Base-by-base conservation (phyloP, 140 eudicot species). In the Eryngium alpinum region DNA sequence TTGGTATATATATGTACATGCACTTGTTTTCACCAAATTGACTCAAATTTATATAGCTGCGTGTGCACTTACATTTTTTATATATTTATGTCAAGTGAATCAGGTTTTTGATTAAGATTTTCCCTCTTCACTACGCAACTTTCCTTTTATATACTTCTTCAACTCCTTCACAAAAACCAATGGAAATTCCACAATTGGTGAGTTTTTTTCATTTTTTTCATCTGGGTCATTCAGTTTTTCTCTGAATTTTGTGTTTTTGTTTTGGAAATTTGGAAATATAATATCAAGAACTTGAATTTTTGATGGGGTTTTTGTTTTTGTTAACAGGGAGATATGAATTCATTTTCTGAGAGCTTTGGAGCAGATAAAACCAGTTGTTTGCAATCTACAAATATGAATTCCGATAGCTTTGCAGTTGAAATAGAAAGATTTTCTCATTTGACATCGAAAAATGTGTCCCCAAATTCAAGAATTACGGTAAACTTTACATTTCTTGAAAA, bases 251-350 rank as follows among this genome's bases (percentile, higher is more conserved):
- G 19, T 3, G 16, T 18, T 53, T 77, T 53, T 32, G 12, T 38
- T 1, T 53, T 1, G 16, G 1, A 27, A 77, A 24, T 52, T 22
- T 77, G 17, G 17, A 67, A 67, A 67, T 25, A 34, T 14, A 67
- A 67, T 67, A 43, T 21, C 9, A 0, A 67, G 31, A 32, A 67
- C 63, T 44, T 32, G 43, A 73, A 21, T 24, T 34, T 33, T 46
- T 73, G n/a, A 50, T 34, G 53, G 22, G 57, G n/a, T n/a, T n/a
- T n/a, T n/a, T n/a, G n/a, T 24, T 43, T 66, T 66, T 14, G 7
- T 63, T 24, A 78, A 38, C 82, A 83, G 86, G 84, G 76, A 51
- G 32, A 29, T 43, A 79, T 86, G 87, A 81, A 74, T 75, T 81
- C 73, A 28, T 50, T 25, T 34, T 62, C 85, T 29, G 84, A 79